These are phyloP conservation scores for Euphorbia celastroides DNA, from an alignment of 441 rosid species.

Conservation along the genomic window DNA sequence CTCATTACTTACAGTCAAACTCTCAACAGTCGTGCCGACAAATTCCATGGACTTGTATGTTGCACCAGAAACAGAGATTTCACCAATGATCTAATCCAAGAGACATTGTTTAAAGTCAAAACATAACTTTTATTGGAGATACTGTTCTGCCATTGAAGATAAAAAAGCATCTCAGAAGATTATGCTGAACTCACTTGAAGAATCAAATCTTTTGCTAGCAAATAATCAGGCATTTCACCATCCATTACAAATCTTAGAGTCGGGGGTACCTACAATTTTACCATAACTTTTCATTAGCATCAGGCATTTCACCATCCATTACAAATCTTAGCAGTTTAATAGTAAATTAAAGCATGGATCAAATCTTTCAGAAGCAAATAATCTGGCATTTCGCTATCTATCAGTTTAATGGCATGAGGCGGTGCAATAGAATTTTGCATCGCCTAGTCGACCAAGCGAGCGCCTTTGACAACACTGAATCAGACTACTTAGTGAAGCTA, in stretches of 20 bases:
- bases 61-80: slow-evolving; percentile 95
- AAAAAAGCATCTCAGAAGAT: slow-evolving; percentile 10
- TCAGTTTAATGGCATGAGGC: no score
- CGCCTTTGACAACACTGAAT: no score
- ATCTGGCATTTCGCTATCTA: no score
- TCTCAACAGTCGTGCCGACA: slow-evolving; percentile 82
- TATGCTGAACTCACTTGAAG: slow-evolving; percentile 59
- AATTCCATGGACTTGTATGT: slow-evolving; percentile 97
- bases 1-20: slow-evolving; percentile 57
- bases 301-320: no score
- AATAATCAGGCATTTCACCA: slow-evolving; percentile 91
- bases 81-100: slow-evolving; percentile 82
- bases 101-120: not conserved
- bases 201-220: slow-evolving; percentile 94
- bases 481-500: no score
- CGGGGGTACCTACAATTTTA: slow-evolving; percentile 68
- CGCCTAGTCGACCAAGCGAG: no score
- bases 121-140: not conserved
- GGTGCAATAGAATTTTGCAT: no score
- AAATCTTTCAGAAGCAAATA: no score
- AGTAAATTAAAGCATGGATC: no score
- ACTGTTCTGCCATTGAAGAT: not conserved
- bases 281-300: no score
- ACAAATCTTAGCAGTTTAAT: no score
- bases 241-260: slow-evolving; percentile 93